Base-by-base conservation (phyloP, 1,139 yeast genomes). In the Pneumocystis oryctolagi region DNA sequence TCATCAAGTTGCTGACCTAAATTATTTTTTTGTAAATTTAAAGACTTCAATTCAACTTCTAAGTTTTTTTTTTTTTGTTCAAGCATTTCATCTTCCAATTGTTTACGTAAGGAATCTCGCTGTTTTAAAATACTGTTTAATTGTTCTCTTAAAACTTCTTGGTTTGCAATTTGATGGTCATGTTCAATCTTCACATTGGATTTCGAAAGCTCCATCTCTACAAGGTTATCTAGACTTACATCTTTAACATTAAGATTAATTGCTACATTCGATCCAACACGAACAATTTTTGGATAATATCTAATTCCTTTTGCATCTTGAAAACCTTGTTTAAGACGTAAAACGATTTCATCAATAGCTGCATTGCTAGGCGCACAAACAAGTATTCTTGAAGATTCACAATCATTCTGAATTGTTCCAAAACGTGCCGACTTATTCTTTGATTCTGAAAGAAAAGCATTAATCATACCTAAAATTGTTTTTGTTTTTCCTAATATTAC, bases 311-410 rank as follows among this genome's bases (percentile, higher is more conserved):
- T 73, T 8, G 72, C 71, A 65, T 82, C 80, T 60, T 75, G 74
- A 2, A 90, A 84, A 1, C 97, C 97, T 39, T 78, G 79, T 68
- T 87, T 83, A 65, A 94, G 76, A 72, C 99, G 84, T 30, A 90
- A 70, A n/a, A 90, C 95, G 68, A 94, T 78, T 71, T 94, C 98
- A 75, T 94, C 99, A 6, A 94, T 97, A 9, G 99, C 99, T 0
- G 99, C 99, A 76, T 94, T 94, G 73, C 97, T 89, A 2, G 99
- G 99, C 0, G 98, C 98, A 80, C 98, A 94, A 37, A 94, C 84
- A 62, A 94, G 76, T 2, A 94, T 82, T 65, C 84, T 81, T 62
- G 77, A 78, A 47, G 80, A 81, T 40, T 18, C 3, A 25, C n/a
- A 9, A 25, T 35, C 18, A 62, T 72, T 73, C 56, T 67, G 66